Base-by-base conservation (phyloP, 768 basidiomycete genomes). In the Dentipellis fragilis region DNA sequence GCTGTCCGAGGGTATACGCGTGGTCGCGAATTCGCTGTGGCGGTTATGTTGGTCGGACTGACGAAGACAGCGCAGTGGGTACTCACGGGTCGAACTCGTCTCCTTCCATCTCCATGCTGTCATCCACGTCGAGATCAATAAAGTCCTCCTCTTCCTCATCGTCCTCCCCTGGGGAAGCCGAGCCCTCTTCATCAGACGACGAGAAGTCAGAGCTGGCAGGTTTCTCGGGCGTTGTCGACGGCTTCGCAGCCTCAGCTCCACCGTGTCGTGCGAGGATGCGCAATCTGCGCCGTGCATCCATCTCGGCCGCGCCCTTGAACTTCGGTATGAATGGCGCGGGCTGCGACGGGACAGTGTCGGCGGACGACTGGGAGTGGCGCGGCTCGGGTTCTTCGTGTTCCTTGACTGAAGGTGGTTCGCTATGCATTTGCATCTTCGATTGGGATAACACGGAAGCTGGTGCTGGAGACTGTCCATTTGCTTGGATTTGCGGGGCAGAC, bases 21-120 rank as follows among this genome's bases (percentile, higher is more conserved):
- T 80, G 0, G 81, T 80, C 9, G 84, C 82, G 67, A 88, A 89
- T 54, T 85, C 83, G 1, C 87, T 89, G 61, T 19, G 10, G 3
- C 22, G 21, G 29, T 29, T 29, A 23, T 23, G 17, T 57, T 29
- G 54, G 19, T 10, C 52, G 47, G 17, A 51, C 38, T 14, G 35
- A 46, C 14, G 10, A 19, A 2, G 36, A 16, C 5, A 21, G 12
- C 38, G 8, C 21, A 49, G 49, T 5, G 29, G 17, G 34, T 3
- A 72, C 85, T 64, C 66, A 89, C 87, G 87, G 87, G 64, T 90
- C 89, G 59, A 89, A 90, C 57, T 87, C 87, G 59, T 89, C 85
- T 1, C 71, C 81, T 51, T 84, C 85, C 2, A 62, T 61, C 60
- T 81, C 80, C 69, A 79, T 75, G 54, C 72, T 77, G 45, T 76